Base-by-base conservation (phyloP, 2,329 filamentous ascomycete species). In the Monosporascus sp. region DNA sequence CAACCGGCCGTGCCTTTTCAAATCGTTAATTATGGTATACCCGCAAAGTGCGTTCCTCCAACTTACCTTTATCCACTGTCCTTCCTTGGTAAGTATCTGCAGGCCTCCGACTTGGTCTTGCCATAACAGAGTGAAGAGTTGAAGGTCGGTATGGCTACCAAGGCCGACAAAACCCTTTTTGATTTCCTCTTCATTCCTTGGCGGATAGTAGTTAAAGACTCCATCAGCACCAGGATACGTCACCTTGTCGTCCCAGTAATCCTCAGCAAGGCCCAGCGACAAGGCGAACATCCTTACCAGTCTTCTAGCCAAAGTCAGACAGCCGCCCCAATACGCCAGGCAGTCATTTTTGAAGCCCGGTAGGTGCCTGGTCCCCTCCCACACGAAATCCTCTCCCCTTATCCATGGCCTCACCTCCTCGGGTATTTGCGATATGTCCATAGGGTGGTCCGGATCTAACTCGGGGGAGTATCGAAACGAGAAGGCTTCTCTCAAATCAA, bases 281-380 rank as follows among this genome's bases (percentile, higher is more conserved):
- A 85, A 68, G 0, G 82, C 81, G 58, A 85, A 82, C 6, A 75
- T 67, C 5, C 71, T 69, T 2, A 80, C 73, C 35, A 85, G 63
- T 37, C 70, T 72, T 22, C 82, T 71, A 1, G 80, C 76, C 1
- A 85, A 69, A 0, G 58, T 68, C 11, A 85, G 68, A 38, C 77
- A 78, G 6, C 70, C 65, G 20, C 67, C 62, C 70, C 76, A 82
- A 60, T 83, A 81, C 1, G 58, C 58, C 8, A 80, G 58, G 3
- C 74, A 66, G 17, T 74, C 72, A 0, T 71, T 57, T 56, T 77
- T 76, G 65, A 84, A 81, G 6, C 63, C 61, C 11, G 75, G 75
- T 1, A 80, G 55, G 54, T 80, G 73, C 1, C 63, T 60, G 1
- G 78, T 81, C 14, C 69, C 71, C 43, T 77, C 70, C 79, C 80